phyloP scores from a whole-genome alignment of 176 grass and related monocot genomes.

The Canna indica region DNA sequence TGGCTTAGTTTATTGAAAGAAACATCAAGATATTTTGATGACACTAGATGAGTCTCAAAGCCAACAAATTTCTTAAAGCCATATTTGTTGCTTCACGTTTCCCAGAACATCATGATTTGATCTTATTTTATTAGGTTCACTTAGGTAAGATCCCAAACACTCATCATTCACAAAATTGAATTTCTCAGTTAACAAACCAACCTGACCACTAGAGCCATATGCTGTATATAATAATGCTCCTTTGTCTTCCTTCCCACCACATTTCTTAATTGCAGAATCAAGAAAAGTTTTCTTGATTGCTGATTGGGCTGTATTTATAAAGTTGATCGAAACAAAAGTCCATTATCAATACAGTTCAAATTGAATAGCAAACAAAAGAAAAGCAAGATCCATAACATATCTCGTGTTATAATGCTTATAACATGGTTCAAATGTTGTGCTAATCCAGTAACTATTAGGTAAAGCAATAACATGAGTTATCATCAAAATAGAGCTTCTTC shows the following conservation, averaged over 20 bases:
- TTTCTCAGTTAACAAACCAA: constrained; percentile 6
- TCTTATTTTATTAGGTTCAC: neutral
- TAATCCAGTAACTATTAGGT: neutral
- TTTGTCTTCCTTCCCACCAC: constrained; percentile 87
- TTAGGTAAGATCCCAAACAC: neutral
- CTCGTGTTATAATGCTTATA: neutral
- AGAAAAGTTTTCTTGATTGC: constrained; percentile 82
- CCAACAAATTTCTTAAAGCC: neutral
- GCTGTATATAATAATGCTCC: constrained; percentile 69
- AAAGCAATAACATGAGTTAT: neutral
- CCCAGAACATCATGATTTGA: neutral
- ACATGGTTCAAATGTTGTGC: neutral
- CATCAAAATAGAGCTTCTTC: neutral
- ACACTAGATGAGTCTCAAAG: neutral
- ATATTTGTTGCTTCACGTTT: neutral
- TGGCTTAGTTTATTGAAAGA: neutral
- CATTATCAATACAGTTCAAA: neutral
- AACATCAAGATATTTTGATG: neutral
- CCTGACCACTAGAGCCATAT: constrained; percentile 96
- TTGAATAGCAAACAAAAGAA: neutral
- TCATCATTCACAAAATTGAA: neutral
- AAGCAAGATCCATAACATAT: neutral
- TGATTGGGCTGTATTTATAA: constrained; percentile 61
- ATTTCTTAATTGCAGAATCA: constrained; percentile 73
- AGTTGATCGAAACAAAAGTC: neutral